Percentiles rank a stretch among this genome's conserved stretches.
Evolutionary conservation across 2,329 filamentous ascomycete species (phyloP).

Genomic region (Aspergillus fijiensis): DNA sequence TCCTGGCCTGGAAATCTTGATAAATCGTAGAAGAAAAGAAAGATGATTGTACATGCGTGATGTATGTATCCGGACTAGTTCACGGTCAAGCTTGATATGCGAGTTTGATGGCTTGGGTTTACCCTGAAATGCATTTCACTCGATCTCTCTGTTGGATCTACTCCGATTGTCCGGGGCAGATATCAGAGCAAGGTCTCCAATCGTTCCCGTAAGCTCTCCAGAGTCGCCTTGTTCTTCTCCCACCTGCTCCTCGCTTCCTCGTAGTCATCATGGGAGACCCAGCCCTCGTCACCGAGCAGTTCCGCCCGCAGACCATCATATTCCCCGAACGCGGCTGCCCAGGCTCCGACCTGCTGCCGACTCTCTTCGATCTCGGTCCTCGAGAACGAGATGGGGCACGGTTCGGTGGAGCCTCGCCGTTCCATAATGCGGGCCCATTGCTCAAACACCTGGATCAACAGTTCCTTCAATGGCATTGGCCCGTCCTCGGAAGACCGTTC

Average conservation of each 20-base stretch:
- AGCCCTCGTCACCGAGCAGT: conserved; percentile 26
- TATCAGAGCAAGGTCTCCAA: conserved; percentile 1
- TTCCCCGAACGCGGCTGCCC: conserved; percentile 22
- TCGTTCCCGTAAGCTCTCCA: conserved; percentile 12
- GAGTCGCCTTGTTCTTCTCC: conserved; percentile 8
- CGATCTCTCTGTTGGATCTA: no score
- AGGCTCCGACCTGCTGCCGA: conserved; percentile 19
- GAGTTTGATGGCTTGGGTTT: no score
- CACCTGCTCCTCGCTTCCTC: conserved; percentile 20
- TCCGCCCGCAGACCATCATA: conserved; percentile 18
- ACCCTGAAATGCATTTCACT: no score
- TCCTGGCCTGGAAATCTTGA: no score
- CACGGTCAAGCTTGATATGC: no score
- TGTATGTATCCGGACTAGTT: no score
- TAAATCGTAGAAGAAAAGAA: no score
- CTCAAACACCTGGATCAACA: conserved; percentile 27
- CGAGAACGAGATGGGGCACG: conserved; percentile 23
- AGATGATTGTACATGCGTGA: no score
- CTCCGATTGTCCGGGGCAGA: no score
- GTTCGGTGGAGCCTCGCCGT: conserved; percentile 7
- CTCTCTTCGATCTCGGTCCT: conserved; percentile 19
- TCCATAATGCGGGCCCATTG: conserved; percentile 22
- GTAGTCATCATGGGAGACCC: conserved; percentile 28
- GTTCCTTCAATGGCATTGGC: conserved; percentile 21
- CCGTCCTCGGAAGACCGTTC: conserved; percentile 19